Evolutionary conservation across 768 basidiomycete genomes (phyloP), one percentile per base, ranked within the genome.

Genomic region (Pholiota microspora): DNA sequence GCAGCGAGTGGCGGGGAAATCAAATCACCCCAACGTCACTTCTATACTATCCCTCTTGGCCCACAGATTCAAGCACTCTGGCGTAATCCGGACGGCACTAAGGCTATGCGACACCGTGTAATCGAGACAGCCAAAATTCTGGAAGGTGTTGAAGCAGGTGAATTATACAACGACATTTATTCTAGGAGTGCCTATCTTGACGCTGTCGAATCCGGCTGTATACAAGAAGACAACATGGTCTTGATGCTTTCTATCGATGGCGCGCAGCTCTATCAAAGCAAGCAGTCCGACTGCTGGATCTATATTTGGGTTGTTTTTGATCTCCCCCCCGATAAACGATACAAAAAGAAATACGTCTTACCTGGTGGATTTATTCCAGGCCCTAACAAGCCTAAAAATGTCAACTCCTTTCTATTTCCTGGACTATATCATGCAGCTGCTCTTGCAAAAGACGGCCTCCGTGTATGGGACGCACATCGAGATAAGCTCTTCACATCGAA

Each of bases 211-310:
- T 44, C 4, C 54, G 58, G 6, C 36, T 45, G 9, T 58, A 56
- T 34, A 23, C 59, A 0, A 45, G 53, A 46, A 36, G 61, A 16
- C 56, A 18, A 36, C 5, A 36, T 36, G 15, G 35, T 64, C 1
- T 52, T 77, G 1, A 52, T 67, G 29, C 49, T 73, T 7, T 72
- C 71, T 0, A 56, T 72, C 2, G 73, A 76, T 56, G 35, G 35
- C 5, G 35, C 35, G 0, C 75, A 77, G 54, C 67, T 77, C 0
- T 77, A 72, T 54, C 55, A n/a, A n/a, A n/a, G n/a, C n/a, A n/a
- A n/a, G n/a, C n/a, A n/a, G n/a, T n/a, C n/a, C n/a, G n/a, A n/a
- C 47, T 67, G 63, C 23, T 75, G 73, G 75, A 72, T 77, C 6
- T 66, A 54, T 23, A 69, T 77, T 4, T 77, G 75, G 73, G 55